Evolutionary conservation across 2,329 filamentous ascomycete genomes (phyloP).

Genomic region (Exophiala oligosperma): DNA sequence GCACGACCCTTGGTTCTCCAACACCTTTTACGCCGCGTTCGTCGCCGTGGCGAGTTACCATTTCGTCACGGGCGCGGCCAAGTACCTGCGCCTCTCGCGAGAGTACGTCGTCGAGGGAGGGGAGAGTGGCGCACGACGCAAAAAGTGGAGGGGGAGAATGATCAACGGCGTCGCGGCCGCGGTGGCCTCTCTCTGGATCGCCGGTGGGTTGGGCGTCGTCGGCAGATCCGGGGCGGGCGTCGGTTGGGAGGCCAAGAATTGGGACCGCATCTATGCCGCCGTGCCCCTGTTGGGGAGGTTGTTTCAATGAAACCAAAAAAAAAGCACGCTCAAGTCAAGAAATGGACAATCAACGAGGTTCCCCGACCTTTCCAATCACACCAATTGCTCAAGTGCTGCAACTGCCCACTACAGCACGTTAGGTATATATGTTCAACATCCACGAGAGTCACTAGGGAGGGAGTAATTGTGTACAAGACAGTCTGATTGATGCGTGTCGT

Average conservation of each 20-base stretch:
- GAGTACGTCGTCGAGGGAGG: conserved; percentile 50
- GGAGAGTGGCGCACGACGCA: conserved; percentile 39
- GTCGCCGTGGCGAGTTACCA: conserved; percentile 70
- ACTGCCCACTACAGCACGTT: too few relatives aligned
- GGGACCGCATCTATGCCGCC: conserved; percentile 70
- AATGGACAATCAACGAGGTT: too few relatives aligned
- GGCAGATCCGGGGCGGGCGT: conserved; percentile 67
- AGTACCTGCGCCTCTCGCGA: conserved; percentile 70
- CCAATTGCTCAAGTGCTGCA: too few relatives aligned
- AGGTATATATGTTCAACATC: too few relatives aligned
- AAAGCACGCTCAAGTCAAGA: too few relatives aligned
- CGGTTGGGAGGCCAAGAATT: conserved; percentile 79
- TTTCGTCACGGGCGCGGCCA: conserved; percentile 81
- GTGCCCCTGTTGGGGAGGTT: conserved; percentile 59
- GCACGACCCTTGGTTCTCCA: conserved; percentile 65
- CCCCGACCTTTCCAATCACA: too few relatives aligned
- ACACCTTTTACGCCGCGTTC: conserved; percentile 67
- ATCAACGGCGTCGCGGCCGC: conserved; percentile 66
- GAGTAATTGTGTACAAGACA: too few relatives aligned
- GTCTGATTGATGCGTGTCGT: too few relatives aligned
- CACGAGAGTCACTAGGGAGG: too few relatives aligned
- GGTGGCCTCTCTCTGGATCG: conserved; percentile 71
- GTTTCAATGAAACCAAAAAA: conserved; percentile 37
- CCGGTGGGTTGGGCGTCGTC: conserved; percentile 76
- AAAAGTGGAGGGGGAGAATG: conserved; percentile 67